Evolutionary conservation across 2,329 filamentous ascomycete species (phyloP).

Genomic region (Alternaria rosae): DNA sequence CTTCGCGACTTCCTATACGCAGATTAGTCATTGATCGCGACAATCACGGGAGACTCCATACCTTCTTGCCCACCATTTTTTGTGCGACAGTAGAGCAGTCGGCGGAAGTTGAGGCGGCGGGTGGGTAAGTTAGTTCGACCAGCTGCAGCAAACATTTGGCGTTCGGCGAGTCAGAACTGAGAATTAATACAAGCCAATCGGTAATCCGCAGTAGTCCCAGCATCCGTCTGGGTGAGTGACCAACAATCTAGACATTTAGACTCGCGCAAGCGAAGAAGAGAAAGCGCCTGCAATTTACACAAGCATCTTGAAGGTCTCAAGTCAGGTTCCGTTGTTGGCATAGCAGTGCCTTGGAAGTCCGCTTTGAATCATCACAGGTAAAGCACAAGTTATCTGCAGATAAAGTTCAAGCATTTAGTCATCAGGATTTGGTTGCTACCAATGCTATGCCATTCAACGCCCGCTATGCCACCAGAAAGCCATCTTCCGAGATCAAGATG

Average conservation of each 20-base stretch:
- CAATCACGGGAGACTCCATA: background rate
- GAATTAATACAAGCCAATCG: constrained; percentile 33
- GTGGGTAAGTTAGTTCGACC: constrained; percentile 16
- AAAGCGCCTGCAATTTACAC: background rate
- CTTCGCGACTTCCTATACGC: constrained; percentile 35
- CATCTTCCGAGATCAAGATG: constrained; percentile 7
- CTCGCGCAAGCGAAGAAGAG: background rate
- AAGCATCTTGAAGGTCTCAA: background rate
- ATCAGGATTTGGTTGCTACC: background rate
- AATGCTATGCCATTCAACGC: constrained; percentile 11
- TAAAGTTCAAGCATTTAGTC: too few relatives aligned
- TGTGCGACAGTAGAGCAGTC: constrained; percentile 19
- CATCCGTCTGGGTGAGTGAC: constrained; percentile 29
- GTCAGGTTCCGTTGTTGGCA: background rate
- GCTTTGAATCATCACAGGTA: background rate
- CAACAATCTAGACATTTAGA: background rate
- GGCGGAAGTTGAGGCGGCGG: constrained; percentile 19
- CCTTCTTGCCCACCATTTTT: constrained; percentile 46
- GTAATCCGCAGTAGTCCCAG: constrained; percentile 30
- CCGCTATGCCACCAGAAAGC: constrained; percentile 20
- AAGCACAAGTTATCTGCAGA: background rate
- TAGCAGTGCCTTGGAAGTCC: background rate
- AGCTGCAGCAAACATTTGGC: constrained; percentile 39
- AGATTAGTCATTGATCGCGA: constrained; percentile 12
- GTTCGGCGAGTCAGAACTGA: constrained; percentile 33